Percentiles rank a stretch among this genome's conserved stretches.
Conservation (phyloP, 371 early-diverging fungal genomes). For the Dichotomocladium elegans region DNA sequence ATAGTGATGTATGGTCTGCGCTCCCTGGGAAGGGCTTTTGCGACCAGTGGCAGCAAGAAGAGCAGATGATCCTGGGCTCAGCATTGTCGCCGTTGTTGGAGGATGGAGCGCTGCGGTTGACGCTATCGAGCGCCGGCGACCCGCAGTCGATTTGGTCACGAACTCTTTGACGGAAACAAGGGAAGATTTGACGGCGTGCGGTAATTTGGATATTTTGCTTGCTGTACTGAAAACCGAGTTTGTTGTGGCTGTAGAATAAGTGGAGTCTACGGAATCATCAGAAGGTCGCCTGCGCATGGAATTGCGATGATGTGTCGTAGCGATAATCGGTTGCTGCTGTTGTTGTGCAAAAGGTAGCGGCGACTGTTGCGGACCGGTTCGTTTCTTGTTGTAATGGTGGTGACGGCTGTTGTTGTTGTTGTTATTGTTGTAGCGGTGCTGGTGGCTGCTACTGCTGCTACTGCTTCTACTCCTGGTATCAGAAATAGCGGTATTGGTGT, state of each 20-base stretch:
- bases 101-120: too few species aligned
- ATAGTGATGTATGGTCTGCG: too few species aligned
- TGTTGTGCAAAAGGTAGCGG: background rate
- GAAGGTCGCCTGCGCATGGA: slow-evolving; percentile 5
- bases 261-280: slow-evolving; percentile 37
- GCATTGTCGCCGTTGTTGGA: background rate
- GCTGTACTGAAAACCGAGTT: slow-evolving; percentile 42
- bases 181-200: slow-evolving; percentile 36
- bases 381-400: background rate
- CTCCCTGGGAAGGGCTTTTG: background rate
- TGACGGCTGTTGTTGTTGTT: background rate
- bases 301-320: too few species aligned
- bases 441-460: background rate
- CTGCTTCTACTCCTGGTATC: too few species aligned
- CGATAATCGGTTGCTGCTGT: background rate
- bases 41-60: background rate
- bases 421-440: background rate
- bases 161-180: slow-evolving; percentile 29
- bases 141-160: slow-evolving; percentile 1
- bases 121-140: too few species aligned
- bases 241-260: slow-evolving; percentile 26
- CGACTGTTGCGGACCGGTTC: background rate
- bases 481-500: too few species aligned
- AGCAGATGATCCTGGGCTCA: too few species aligned
- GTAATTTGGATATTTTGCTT: slow-evolving; percentile 31